Evolutionary conservation across 805 yeast genomes (phyloP).

Genomic region (Metschnikowia matae): DNA sequence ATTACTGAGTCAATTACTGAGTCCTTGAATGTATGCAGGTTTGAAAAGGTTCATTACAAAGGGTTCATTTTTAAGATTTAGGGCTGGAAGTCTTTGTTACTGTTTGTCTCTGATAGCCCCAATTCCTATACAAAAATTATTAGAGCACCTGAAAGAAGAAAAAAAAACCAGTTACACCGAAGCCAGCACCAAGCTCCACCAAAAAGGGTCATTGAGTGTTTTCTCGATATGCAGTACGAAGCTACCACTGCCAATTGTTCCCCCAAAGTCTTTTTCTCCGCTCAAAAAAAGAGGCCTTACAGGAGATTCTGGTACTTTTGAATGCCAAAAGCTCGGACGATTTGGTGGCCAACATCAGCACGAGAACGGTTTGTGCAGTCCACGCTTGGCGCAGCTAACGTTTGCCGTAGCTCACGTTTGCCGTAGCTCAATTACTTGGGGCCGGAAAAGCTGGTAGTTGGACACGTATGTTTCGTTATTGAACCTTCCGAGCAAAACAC

Average conservation of each 20-base stretch:
- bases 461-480: slow-evolving; percentile 13
- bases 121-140: no score
- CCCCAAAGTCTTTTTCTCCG: slow-evolving; percentile 16
- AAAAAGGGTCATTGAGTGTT: slow-evolving; percentile 42
- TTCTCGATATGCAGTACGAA: slow-evolving; percentile 27
- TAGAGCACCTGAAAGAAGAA: no score
- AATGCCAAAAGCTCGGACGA: slow-evolving; percentile 27
- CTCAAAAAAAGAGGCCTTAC: slow-evolving; percentile 15
- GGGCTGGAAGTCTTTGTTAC: no score
- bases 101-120: no score
- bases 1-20: no score
- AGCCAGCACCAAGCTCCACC: slow-evolving; percentile 45
- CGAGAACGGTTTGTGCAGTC: slow-evolving; percentile 12
- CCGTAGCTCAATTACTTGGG: slow-evolving; percentile 20
- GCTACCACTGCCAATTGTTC: slow-evolving; percentile 18
- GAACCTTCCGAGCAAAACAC: slow-evolving; percentile 20
- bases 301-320: slow-evolving; percentile 11
- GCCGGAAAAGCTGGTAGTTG: background rate
- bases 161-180: slow-evolving; percentile 30
- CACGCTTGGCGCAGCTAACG: slow-evolving; percentile 14
- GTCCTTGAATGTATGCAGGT: no score
- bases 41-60: no score
- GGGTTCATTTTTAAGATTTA: no score
- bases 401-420: no score
- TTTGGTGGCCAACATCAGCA: slow-evolving; percentile 24